Conservation (phyloP, 1,139 yeast genomes). For the Starmera stellimalicola region DNA sequence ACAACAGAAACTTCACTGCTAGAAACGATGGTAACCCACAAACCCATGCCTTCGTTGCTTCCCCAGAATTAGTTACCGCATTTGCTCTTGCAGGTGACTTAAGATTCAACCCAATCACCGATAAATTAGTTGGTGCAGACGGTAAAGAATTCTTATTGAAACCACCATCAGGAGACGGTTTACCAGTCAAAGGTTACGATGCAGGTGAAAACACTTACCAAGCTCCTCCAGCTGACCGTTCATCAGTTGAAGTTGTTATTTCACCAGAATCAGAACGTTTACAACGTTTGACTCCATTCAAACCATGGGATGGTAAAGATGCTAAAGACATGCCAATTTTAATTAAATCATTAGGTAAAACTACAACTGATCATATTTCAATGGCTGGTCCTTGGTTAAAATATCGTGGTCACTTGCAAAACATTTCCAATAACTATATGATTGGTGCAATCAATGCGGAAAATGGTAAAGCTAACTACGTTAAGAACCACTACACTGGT, state of each 20-base stretch:
- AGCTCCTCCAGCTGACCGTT: slow-evolving; percentile 92
- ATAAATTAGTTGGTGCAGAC: slow-evolving; percentile 83
- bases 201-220: slow-evolving; percentile 94
- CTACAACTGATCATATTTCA: slow-evolving; percentile 98
- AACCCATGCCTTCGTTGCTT: slow-evolving; percentile 95
- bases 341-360: slow-evolving; percentile 95
- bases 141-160: slow-evolving; percentile 93
- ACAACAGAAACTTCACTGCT: slow-evolving; percentile 94
- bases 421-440: slow-evolving; percentile 98
- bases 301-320: slow-evolving; percentile 95
- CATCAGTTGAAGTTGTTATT: slow-evolving; percentile 63
- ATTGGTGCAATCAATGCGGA: slow-evolving; percentile 98
- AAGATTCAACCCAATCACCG: slow-evolving; percentile 97
- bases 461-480: slow-evolving; percentile 89
- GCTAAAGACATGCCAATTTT: slow-evolving; percentile 83
- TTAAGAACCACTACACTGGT: slow-evolving; percentile 88
- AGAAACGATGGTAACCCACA: slow-evolving; percentile 99
- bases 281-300: slow-evolving; percentile 86
- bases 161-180: slow-evolving; percentile 88
- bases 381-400: slow-evolving; percentile 99
- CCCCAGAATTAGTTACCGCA: slow-evolving; percentile 96
- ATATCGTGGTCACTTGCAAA: slow-evolving; percentile 99
- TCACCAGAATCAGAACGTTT: slow-evolving; percentile 83
- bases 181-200: slow-evolving; percentile 89
- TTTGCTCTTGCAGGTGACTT: slow-evolving; percentile 96